phyloP scores from a whole-genome alignment of 352 stramenopile species.

The Pythium insidiosum region DNA sequence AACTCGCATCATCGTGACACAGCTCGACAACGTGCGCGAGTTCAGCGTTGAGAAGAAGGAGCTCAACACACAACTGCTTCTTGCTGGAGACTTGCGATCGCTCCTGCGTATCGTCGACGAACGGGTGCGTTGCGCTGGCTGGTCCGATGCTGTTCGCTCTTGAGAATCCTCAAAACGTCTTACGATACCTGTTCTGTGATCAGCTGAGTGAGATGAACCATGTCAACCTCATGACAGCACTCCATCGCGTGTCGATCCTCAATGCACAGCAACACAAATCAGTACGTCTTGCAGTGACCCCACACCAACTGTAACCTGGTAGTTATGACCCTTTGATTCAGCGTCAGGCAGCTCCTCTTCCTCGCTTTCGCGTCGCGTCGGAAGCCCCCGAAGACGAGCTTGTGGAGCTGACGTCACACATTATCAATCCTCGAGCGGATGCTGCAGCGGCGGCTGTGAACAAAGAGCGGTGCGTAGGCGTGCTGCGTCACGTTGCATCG shows the following conservation, averaged over 20 bases:
- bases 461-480: constrained; percentile 28
- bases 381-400: constrained; percentile 63
- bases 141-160: too few species aligned
- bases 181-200: too few species aligned
- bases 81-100: constrained; percentile 50
- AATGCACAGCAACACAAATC: constrained; percentile 17
- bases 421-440: constrained; percentile 22
- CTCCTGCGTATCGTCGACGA: constrained; percentile 55
- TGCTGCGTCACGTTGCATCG: too few species aligned
- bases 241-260: constrained; percentile 31
- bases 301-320: too few species aligned
- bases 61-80: constrained; percentile 56
- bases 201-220: constrained; percentile 45
- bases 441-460: constrained; percentile 5
- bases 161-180: too few species aligned
- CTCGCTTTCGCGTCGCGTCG: constrained; percentile 23
- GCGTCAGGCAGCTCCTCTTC: not conserved
- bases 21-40: constrained; percentile 57
- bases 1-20: not conserved
- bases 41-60: constrained; percentile 33
- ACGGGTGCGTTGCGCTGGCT: constrained; percentile 26
- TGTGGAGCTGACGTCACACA: constrained; percentile 34
- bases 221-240: constrained; percentile 53
- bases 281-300: constrained; percentile 18
- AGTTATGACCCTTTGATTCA: too few species aligned